phyloP scores from a whole-genome alignment of 257 asterid species.

The Galeopsis tetrahit region DNA sequence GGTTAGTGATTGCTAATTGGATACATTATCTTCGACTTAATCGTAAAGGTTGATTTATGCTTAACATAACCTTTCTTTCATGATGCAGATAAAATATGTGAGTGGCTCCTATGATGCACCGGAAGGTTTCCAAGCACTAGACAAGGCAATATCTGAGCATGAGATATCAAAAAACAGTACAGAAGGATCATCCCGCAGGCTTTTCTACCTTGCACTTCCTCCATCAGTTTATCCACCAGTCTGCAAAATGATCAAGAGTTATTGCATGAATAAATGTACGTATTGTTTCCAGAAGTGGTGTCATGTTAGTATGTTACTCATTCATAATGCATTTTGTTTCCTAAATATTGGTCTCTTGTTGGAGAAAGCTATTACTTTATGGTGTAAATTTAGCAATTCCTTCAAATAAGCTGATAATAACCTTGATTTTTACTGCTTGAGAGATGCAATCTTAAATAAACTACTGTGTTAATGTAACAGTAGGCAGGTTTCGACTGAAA shows the following conservation, averaged over 20 bases:
- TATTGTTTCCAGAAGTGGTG: background rate
- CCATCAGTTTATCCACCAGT: conserved; percentile 98
- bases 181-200: conserved; percentile 89
- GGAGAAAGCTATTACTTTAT: background rate
- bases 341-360: background rate
- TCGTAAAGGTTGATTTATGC: background rate
- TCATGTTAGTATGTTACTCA: background rate
- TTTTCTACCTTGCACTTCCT: conserved; percentile 97
- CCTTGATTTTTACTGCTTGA: background rate
- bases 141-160: conserved; percentile 84
- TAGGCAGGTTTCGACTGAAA: background rate
- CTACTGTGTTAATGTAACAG: conserved; percentile 12
- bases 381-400: conserved; percentile 19
- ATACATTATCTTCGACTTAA: conserved; percentile 17
- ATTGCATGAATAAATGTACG: conserved; percentile 80
- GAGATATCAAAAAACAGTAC: conserved; percentile 68
- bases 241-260: conserved; percentile 86
- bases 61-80: conserved; percentile 19
- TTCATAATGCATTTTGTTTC: background rate
- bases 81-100: conserved; percentile 82
- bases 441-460: background rate
- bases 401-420: background rate
- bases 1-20: conserved; percentile 55
- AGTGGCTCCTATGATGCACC: conserved; percentile 88
- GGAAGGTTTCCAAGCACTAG: conserved; percentile 84